These are phyloP conservation scores for Phytophthora podocarpi DNA, from an alignment of 352 stramenopile genomes.

Conservation along the genomic window DNA sequence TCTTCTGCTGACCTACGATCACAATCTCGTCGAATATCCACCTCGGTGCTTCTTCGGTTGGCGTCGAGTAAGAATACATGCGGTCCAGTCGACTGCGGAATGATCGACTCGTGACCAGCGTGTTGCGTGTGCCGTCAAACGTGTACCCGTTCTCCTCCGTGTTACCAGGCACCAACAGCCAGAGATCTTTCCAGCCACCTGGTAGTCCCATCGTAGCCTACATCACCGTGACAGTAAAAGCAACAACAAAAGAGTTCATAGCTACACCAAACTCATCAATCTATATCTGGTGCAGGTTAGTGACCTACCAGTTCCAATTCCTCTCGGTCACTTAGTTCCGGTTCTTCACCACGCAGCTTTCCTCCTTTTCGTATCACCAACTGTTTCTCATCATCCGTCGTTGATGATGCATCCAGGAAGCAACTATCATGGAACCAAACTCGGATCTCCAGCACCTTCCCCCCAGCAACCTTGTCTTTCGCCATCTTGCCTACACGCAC, in stretches of 20 bases:
- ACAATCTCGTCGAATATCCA: constrained; percentile 49
- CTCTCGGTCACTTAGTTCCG: constrained; percentile 2
- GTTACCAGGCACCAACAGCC: constrained; percentile 65
- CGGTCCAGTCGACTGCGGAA: constrained; percentile 79
- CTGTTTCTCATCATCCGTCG: constrained; percentile 49
- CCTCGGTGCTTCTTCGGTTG: constrained; percentile 4
- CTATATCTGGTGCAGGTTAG: no score
- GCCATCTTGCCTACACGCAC: constrained; percentile 59
- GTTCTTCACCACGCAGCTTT: constrained; percentile 15
- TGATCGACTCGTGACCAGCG: constrained; percentile 57
- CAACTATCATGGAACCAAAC: constrained; percentile 69
- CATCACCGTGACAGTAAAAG: not conserved
- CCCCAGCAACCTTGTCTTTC: constrained; percentile 52
- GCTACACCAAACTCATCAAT: not conserved
- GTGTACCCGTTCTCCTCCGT: constrained; percentile 80
- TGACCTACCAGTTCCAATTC: constrained; percentile 29
- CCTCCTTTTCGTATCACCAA: constrained; percentile 26
- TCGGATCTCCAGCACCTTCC: constrained; percentile 50
- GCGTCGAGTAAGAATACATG: constrained; percentile 67
- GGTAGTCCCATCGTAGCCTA: constrained; percentile 57
- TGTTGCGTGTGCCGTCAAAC: constrained; percentile 70
- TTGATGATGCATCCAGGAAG: constrained; percentile 36
- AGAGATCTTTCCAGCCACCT: constrained; percentile 68
- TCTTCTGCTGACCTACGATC: constrained; percentile 70
- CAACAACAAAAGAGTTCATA: constrained; percentile 1